Percentiles rank a stretch among this genome's conserved stretches.
These are phyloP conservation scores for Salix udensis DNA, from an alignment of 345 rosid species.

Conservation along the genomic window DNA sequence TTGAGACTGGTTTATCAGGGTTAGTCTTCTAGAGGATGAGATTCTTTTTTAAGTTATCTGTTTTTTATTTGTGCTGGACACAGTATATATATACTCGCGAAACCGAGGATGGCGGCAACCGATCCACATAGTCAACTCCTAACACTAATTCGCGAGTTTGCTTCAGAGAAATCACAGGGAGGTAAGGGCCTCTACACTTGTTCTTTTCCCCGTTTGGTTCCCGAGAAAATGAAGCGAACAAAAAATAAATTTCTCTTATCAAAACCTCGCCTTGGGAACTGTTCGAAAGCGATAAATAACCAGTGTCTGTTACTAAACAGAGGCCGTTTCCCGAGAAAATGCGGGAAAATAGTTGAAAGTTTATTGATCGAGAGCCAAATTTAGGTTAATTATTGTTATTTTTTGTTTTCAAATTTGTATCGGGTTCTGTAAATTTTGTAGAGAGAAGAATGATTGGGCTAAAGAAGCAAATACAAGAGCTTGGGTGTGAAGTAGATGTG, in stretches of 20 bases:
- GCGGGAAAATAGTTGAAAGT: background rate
- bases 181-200: constrained; percentile 30
- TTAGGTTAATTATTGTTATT: background rate
- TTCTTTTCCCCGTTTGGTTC: background rate
- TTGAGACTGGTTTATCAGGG: too few relatives aligned
- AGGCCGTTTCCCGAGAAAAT: constrained; percentile 17
- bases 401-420: background rate
- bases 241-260: background rate
- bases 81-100: too few relatives aligned
- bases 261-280: background rate
- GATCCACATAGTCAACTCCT: constrained; percentile 61
- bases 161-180: constrained; percentile 67
- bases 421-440: constrained; percentile 11
- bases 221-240: background rate
- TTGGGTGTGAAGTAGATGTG: constrained; percentile 43
- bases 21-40: too few relatives aligned
- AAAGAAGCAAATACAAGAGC: constrained; percentile 47
- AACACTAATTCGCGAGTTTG: constrained; percentile 57
- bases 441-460: constrained; percentile 58
- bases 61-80: too few relatives aligned
- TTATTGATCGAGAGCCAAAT: background rate
- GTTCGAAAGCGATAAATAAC: background rate
- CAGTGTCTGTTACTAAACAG: constrained; percentile 2
- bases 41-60: too few relatives aligned
- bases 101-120: constrained; percentile 58